These are phyloP conservation scores for Dendryphion nanum DNA, from an alignment of 2,329 filamentous ascomycete genomes.

Conservation along the genomic window DNA sequence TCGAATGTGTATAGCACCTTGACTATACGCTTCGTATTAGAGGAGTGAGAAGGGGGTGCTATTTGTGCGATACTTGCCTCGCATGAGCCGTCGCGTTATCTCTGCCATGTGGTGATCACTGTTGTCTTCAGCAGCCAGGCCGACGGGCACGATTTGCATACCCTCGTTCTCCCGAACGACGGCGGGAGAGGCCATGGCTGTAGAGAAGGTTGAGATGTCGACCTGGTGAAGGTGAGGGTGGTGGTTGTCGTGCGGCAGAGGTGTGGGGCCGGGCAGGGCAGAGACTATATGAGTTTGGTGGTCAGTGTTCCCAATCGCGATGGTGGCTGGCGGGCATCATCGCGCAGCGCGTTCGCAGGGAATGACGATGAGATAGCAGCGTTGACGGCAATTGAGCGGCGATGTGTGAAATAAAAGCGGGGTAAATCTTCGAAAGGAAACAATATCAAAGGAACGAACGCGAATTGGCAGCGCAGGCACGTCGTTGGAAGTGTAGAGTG, in stretches of 20 bases:
- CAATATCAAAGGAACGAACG: no score
- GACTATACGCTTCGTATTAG: conserved; percentile 62
- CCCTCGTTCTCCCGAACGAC: conserved; percentile 19
- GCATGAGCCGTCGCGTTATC: conserved; percentile 45
- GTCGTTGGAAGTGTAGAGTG: no score
- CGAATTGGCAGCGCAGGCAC: no score
- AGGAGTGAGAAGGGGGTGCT: no score
- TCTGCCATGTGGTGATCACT: conserved; percentile 22
- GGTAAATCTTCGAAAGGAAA: no score
- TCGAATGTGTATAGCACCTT: conserved; percentile 98
- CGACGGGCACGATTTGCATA: conserved; percentile 16
- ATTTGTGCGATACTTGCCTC: conserved; percentile 43
- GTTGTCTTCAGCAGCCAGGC: conserved; percentile 19
- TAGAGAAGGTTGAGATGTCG: conserved; percentile 10
- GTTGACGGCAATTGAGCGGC: no score
- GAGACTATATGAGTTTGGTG: conserved; percentile 19
- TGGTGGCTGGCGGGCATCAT: conserved; percentile 38
- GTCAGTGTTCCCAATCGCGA: conserved; percentile 26
- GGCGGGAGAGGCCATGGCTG: conserved; percentile 36
- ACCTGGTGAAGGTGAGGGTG: conserved; percentile 6
- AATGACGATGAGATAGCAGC: no score
- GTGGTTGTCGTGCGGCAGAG: conserved; percentile 15
- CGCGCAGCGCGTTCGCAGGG: conserved; percentile 30
- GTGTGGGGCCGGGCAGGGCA: conserved; percentile 4
- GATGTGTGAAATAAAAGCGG: no score